These are phyloP conservation scores for Dactylellina drechsleri DNA, from an alignment of 2,329 filamentous ascomycete species.

Conservation along the genomic window DNA sequence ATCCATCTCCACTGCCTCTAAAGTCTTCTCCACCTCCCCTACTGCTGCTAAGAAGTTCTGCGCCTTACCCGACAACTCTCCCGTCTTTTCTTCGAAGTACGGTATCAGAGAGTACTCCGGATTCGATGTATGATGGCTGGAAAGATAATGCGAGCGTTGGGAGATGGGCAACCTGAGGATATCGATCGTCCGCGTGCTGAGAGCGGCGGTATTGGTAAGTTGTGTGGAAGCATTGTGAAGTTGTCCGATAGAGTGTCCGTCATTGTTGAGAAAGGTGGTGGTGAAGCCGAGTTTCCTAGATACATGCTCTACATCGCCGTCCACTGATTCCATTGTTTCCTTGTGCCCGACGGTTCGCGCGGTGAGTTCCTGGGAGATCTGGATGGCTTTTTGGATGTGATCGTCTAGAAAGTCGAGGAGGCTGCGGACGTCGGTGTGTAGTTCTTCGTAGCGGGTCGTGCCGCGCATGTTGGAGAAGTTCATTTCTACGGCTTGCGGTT, in stretches of 20 bases:
- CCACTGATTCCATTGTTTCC: constrained; percentile 72
- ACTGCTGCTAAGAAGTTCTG: constrained; percentile 64
- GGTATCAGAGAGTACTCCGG: constrained; percentile 62
- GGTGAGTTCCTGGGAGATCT: constrained; percentile 79
- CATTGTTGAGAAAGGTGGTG: constrained; percentile 57
- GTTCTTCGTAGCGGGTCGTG: constrained; percentile 91
- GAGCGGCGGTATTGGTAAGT: constrained; percentile 56
- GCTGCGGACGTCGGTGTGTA: constrained; percentile 81
- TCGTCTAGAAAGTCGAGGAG: constrained; percentile 81
- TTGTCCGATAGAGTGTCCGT: constrained; percentile 56
- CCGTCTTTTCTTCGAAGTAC: constrained; percentile 66
- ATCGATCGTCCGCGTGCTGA: constrained; percentile 58
- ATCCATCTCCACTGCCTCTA: constrained; percentile 65
- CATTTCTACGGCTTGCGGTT: constrained; percentile 63
- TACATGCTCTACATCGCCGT: constrained; percentile 73
- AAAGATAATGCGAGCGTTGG: constrained; percentile 57
- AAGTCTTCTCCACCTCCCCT: constrained; percentile 66
- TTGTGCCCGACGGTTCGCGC: constrained; percentile 73
- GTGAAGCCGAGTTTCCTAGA: constrained; percentile 60
- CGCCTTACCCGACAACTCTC: constrained; percentile 65
- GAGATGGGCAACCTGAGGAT: constrained; percentile 58
- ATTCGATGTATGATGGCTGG: constrained; percentile 57
- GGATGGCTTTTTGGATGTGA: constrained; percentile 81
- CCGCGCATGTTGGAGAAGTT: constrained; percentile 81
- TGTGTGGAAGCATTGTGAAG: constrained; percentile 56